Evolutionary conservation across 768 basidiomycete species (phyloP), one percentile per base, ranked within the genome.

Genomic region (Ramaria sp.): DNA sequence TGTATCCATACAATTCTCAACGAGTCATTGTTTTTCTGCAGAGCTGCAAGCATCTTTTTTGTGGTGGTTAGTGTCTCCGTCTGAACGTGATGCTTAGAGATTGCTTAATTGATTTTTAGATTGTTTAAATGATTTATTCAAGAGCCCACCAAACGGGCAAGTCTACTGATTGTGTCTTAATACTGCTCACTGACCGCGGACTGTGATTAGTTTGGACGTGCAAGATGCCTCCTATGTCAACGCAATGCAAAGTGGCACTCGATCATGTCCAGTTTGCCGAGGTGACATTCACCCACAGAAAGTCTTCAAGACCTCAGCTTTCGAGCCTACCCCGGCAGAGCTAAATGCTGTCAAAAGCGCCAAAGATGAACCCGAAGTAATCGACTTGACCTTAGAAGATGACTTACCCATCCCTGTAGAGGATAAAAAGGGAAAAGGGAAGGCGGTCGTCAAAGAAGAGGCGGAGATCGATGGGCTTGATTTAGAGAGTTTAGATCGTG

Each of bases 271-370:
- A 7, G 78, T 71, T 1, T 92, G 89, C 67, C 78, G 81, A 62
- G 74, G 74, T 61, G 81, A 82, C 72, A 74, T 77, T 51, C 78
- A 85, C 57, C 69, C 78, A 16, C 67, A 68, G 7, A 66, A 70
- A 8, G 66, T 83, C 27, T 92, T 85, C 74, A 72, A 72, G 43
- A 72, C 80, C 1, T 64, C 67, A 1, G 85, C 85, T 0, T 91
- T 92, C 61, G 78, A 84, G 60, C 85, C 88, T 0, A 72, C 78
- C 0, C 73, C 74, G 3, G 76, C 80, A 36, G 83, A 86, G 53
- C 61, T 86, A 8, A 64, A 64, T 22, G 53, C 32, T 20, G 3
- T 55, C 3, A 27, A 28, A 48, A 41, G 12, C 28, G 4, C 5
- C n/a, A 7, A 16, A 15, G 36, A 30, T 4, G 53, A 28, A 8